Base-by-base conservation (phyloP, 1,284 basidiomycete species). In the Albatrellus sp. region DNA sequence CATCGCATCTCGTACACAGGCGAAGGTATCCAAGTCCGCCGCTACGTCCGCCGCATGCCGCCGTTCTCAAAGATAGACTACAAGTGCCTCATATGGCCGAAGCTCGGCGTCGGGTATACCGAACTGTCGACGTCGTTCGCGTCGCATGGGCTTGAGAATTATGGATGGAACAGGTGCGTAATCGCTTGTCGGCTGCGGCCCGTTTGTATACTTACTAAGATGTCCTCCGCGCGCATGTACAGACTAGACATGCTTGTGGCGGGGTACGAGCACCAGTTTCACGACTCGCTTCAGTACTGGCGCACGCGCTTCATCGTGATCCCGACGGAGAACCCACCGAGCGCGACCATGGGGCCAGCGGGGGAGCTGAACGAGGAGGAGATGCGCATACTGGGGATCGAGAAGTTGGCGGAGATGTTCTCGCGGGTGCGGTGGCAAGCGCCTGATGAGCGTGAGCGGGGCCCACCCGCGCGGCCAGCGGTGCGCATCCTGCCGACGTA, bases 241-340 rank as follows among this genome's bases (percentile, higher is more conserved):
- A 84, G 80, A 48, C 60, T 85, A 49, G 84, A 84, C 53, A 85
- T 88, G 80, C 64, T 92, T 5, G 83, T 91, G 8, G 87, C 87
- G 3, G 90, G 90, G 1, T 90, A 91, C 51, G 87, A 90, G 57
- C 78, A 80, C 43, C 70, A 81, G 38, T 80, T 90, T 57, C 82
- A 80, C 54, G 80, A 90, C 46, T 83, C 83, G 3, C 66, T 91
- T 38, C 76, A 86, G 37, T 96, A 94, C 58, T 98, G 93, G 90
- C 76, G 93, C 5, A 96, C 92, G 0, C 75, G 93, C n/a, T 96
- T 97, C 57, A 75, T 98, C 19, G 77, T 98, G 14, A 88, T 98
- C 39, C 94, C 94, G 0, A 82, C 87, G 0, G 72, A 77, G 9
- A 82, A 81, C 46, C 71, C 73, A 17, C 50, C 50, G 31, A 86